Conservation (phyloP, 2,329 filamentous ascomycete species). For the Pseudofabraea citricarpa region DNA sequence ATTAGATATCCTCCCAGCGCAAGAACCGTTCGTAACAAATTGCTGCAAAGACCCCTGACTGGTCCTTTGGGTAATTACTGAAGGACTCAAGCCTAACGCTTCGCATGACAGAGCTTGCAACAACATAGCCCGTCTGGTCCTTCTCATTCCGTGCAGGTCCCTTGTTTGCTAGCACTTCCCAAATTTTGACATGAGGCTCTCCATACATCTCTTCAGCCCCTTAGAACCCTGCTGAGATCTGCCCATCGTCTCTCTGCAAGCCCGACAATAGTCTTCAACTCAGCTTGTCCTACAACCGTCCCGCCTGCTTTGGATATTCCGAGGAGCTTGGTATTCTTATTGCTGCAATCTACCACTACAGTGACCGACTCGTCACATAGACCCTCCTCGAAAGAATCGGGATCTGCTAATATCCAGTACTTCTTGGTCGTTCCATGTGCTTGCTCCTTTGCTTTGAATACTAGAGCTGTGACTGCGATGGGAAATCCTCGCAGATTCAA, state of each 20-base stretch:
- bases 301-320: slow-evolving; percentile 83
- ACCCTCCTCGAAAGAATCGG: slow-evolving; percentile 84
- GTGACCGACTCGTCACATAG: slow-evolving; percentile 81
- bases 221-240: slow-evolving; percentile 31
- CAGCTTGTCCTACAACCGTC: slow-evolving; percentile 57
- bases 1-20: no score
- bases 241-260: slow-evolving; percentile 61
- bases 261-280: slow-evolving; percentile 54
- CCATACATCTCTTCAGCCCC: slow-evolving; percentile 11
- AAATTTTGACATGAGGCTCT: no score
- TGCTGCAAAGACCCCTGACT: not conserved
- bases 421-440: slow-evolving; percentile 41
- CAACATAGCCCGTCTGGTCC: no score
- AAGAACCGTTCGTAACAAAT: no score
- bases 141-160: no score
- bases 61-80: not conserved
- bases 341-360: slow-evolving; percentile 64
- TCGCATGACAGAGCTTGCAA: no score
- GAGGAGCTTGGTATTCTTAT: slow-evolving; percentile 51
- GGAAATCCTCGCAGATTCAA: slow-evolving; percentile 64
- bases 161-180: no score
- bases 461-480: slow-evolving; percentile 70
- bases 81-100: no score
- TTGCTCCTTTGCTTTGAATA: slow-evolving; percentile 60
- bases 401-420: slow-evolving; percentile 79